Percentiles rank a stretch among this genome's conserved stretches.
phyloP scores from a whole-genome alignment of 2,329 filamentous ascomycete genomes.

The Drechslerella coelobrocha region DNA sequence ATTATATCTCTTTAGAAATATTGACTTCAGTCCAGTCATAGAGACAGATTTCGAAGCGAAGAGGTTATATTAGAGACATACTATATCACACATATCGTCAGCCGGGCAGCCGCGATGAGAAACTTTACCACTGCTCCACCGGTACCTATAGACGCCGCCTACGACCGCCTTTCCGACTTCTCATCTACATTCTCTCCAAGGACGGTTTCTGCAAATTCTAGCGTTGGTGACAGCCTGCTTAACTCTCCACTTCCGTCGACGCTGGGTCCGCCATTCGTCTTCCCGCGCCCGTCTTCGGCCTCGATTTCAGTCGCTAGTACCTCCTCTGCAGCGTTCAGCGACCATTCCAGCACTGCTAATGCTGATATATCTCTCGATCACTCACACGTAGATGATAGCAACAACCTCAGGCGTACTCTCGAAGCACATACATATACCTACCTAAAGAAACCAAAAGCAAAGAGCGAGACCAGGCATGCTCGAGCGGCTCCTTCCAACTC shows the following conservation, averaged over 20 bases:
- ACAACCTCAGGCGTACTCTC: neutral
- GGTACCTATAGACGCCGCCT: neutral
- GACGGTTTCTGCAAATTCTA: neutral
- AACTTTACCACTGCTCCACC: neutral
- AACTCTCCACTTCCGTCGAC: slow-evolving; percentile 13
- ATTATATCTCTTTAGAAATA: too few relatives aligned
- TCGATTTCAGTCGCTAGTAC: neutral
- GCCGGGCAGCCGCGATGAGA: too few relatives aligned
- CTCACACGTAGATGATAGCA: too few relatives aligned
- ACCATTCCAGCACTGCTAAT: neutral
- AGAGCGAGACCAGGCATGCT: too few relatives aligned
- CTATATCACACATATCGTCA: too few relatives aligned
- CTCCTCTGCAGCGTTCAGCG: neutral
- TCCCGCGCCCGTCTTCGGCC: slow-evolving; percentile 1
- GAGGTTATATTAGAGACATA: too few relatives aligned
- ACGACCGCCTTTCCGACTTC: slow-evolving; percentile 9
- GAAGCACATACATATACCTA: neutral
- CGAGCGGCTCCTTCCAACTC: too few relatives aligned
- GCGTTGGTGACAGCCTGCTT: neutral
- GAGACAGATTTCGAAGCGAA: too few relatives aligned
- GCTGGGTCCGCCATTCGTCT: slow-evolving; percentile 6
- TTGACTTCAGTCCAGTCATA: too few relatives aligned
- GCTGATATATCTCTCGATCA: too few relatives aligned
- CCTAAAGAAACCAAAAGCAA: too few relatives aligned
- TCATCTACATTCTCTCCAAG: slow-evolving; percentile 10